phyloP scores from a whole-genome alignment of 108 stramenopile genomes.

The Stephanodiscus triporus region DNA sequence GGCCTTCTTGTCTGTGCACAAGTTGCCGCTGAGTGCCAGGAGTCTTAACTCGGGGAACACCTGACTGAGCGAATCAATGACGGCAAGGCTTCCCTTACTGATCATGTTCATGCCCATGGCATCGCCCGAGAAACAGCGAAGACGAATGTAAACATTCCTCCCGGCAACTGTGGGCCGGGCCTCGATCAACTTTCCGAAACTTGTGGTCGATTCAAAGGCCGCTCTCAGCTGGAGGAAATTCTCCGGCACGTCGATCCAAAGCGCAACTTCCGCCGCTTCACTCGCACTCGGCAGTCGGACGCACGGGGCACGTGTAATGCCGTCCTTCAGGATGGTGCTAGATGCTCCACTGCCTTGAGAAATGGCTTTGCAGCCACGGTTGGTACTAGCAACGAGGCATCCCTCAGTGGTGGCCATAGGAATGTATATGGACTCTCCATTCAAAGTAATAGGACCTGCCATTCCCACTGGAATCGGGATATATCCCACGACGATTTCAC shows the following conservation, averaged over 20 bases:
- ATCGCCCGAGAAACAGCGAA: constrained; percentile 95
- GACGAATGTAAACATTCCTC: constrained; percentile 92
- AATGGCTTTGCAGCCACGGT: constrained; percentile 98
- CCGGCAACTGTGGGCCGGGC: constrained; percentile 92
- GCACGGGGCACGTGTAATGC: constrained; percentile 98
- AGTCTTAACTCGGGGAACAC: constrained; percentile 79
- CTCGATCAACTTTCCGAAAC: constrained; percentile 87
- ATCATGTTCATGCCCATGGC: constrained; percentile 99
- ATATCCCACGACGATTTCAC: constrained; percentile 98
- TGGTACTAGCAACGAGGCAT: constrained; percentile 94
- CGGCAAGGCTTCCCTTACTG: constrained; percentile 93
- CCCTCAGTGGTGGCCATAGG: constrained; percentile 99
- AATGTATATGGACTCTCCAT: constrained; percentile 88
- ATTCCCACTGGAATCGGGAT: constrained; percentile 96
- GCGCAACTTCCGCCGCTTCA: constrained; percentile 88
- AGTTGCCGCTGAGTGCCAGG: constrained; percentile 95
- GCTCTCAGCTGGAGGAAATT: constrained; percentile 85
- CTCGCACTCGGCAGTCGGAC: constrained; percentile 83
- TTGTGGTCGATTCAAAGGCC: constrained; percentile 97
- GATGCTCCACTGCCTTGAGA: constrained; percentile 77
- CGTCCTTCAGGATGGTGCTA: constrained; percentile 87
- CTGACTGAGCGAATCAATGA: constrained; percentile 76
- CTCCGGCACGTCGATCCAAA: constrained; percentile 86
- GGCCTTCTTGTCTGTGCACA: constrained; percentile 99
- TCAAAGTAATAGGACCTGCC: constrained; percentile 92